phyloP scores from a whole-genome alignment of 129 eudicot species.

The Flaveria robusta region DNA sequence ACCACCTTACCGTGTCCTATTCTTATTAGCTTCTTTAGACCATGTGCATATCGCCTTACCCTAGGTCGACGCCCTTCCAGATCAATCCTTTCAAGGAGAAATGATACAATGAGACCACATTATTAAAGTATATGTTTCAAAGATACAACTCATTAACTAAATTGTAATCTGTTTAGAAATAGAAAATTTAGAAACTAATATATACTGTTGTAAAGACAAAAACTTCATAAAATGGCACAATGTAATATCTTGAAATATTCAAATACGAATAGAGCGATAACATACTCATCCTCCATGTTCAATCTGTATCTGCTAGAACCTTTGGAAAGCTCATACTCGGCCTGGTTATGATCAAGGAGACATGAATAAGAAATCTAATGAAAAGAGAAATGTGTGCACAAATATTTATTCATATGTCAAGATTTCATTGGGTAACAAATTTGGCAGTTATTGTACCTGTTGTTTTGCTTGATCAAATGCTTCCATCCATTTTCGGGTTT shows the following conservation, averaged over 20 bases:
- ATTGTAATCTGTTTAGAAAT: not conserved
- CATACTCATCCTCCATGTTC: conserved; percentile 77
- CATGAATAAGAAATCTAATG: conserved; percentile 16
- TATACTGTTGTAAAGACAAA: not conserved
- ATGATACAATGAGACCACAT: conserved; percentile 20
- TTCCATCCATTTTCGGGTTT: conserved; percentile 88
- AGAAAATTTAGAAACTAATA: not conserved
- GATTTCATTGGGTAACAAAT: not conserved
- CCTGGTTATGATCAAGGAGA: conserved; percentile 43
- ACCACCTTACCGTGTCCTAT: conserved; percentile 85
- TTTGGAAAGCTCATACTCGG: conserved; percentile 74
- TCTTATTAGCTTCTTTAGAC: conserved; percentile 72
- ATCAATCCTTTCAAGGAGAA: conserved; percentile 62
- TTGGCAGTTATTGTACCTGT: conserved; percentile 47
- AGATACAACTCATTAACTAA: not conserved
- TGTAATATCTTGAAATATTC: not conserved
- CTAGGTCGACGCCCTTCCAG: conserved; percentile 88
- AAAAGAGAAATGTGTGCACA: not conserved
- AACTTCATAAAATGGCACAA: not conserved
- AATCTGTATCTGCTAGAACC: conserved; percentile 66
- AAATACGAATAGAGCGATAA: not conserved
- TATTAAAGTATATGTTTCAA: not conserved
- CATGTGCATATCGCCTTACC: conserved; percentile 79
- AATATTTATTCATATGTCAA: not conserved
- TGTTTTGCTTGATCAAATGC: conserved; percentile 93